Percentiles rank a stretch among this genome's conserved stretches.
These are phyloP conservation scores for Hevea brasiliensis DNA, from an alignment of 345 rosid species.

Conservation along the genomic window DNA sequence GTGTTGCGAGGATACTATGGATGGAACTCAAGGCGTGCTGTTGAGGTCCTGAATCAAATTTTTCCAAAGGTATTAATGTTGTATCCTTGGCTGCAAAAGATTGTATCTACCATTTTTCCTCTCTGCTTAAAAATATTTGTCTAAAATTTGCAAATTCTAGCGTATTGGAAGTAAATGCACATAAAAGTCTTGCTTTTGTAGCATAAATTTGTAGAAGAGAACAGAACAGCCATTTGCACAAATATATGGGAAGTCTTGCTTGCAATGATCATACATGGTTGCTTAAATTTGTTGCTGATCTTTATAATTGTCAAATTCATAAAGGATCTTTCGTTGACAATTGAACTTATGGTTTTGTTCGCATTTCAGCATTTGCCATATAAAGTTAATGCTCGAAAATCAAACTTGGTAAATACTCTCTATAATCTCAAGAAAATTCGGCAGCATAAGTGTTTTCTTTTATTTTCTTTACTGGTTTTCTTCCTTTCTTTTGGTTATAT, in stretches of 20 bases:
- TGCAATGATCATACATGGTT: too few species aligned
- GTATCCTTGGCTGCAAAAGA: neutral
- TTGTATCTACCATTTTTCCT: too few species aligned
- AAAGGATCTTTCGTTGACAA: too few species aligned
- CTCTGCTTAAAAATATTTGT: neutral
- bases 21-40: slow-evolving; percentile 94
- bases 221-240: too few species aligned
- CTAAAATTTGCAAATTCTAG: neutral
- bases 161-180: neutral
- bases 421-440: neutral
- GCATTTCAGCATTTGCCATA: neutral
- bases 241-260: too few species aligned
- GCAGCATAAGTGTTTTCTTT: neutral
- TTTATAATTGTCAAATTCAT: too few species aligned
- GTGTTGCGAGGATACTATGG: slow-evolving; percentile 83
- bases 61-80: slow-evolving; percentile 71
- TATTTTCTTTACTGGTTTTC: neutral
- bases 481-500: neutral
- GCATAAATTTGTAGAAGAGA: neutral
- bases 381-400: neutral
- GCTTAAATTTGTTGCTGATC: too few species aligned
- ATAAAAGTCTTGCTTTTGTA: neutral
- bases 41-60: slow-evolving; percentile 69
- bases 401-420: neutral
- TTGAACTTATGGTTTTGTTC: too few species aligned